Base-by-base conservation (phyloP, 257 asterid genomes). In the Nicotiana otophora region DNA sequence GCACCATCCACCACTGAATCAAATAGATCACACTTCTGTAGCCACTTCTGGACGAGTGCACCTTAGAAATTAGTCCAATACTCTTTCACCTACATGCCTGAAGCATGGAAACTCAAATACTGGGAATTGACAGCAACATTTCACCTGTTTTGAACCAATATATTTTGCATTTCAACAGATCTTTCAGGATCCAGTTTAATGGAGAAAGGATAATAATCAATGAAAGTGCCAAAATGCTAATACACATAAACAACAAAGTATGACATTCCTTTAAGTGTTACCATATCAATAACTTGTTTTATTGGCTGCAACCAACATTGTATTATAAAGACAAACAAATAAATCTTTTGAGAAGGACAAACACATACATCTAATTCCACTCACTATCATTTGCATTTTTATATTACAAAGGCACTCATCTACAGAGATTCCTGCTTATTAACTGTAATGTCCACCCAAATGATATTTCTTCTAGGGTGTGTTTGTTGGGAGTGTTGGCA, bases 1-100 rank as follows among this genome's bases (percentile, higher is more conserved):
- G 99, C 98, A 77, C 96, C 98, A 86, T 91, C 98, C 48, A 94
- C 86, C 15, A 91, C 95, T 80, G 98, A 95, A 92, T 93, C 99
- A 88, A 94, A 89, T 80, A 98, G 98, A 84, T 96, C 98, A 72
- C 90, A 83, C 80, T 78, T 70, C 86, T 79, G 86, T 84, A 96
- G 97, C 98, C 98, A 96, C 82, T 92, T 97, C 98, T 95, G 91
- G 64, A 87, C 53, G 78, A 82, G 72, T 51, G 36, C 74, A 86
- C 23, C 63, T 78, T 88, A 58, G 65, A 72, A 61, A 84, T 89
- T 88, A 90, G 86, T 82, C 72, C 51, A 30, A 42, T 82, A 86
- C 77, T 54, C 63, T 77, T 46, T 78, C 39, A 81, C 66, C 77
- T 53, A 78, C 84, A 83, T 69, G 82, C 39, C 81, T 78, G 81